Evolutionary conservation across 306 rosid genomes (phyloP).

Genomic region (Begonia loranthoides): DNA sequence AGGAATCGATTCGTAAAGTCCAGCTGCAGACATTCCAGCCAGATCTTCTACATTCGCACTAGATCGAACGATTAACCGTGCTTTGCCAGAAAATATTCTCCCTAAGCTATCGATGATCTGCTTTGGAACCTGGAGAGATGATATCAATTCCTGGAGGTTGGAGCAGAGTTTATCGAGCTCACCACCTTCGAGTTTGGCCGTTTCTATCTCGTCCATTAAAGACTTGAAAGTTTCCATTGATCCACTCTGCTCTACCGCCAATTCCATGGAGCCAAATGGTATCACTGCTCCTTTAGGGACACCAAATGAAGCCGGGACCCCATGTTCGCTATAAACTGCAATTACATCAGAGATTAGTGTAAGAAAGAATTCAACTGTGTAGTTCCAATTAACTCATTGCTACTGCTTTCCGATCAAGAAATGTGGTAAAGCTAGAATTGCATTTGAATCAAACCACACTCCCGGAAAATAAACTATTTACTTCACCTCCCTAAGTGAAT

Average conservation of each 20-base stretch:
- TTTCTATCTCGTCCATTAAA: conserved; percentile 50
- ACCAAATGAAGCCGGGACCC: conserved; percentile 65
- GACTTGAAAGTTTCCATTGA: conserved; percentile 48
- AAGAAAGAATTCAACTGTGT: too few species aligned
- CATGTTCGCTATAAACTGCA: conserved; percentile 65
- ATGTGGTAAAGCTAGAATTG: too few species aligned
- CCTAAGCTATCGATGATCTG: conserved; percentile 49
- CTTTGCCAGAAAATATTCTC: conserved; percentile 47
- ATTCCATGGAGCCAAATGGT: conserved; percentile 92
- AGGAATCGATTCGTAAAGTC: conserved; percentile 90
- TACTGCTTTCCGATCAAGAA: too few species aligned
- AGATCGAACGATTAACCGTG: conserved; percentile 75
- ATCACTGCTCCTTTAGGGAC: conserved; percentile 87
- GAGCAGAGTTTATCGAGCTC: conserved; percentile 55
- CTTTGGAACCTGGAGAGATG: conserved; percentile 49
- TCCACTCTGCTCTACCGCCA: conserved; percentile 51
- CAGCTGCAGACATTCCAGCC: conserved; percentile 98
- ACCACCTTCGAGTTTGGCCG: conserved; percentile 46
- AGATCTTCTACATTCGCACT: conserved; percentile 96
- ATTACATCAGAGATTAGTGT: too few species aligned
- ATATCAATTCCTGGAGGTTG: conserved; percentile 67
- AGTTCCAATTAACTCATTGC: too few species aligned
- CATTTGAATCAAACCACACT: too few species aligned
- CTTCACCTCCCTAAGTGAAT: too few species aligned
- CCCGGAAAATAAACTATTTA: too few species aligned